A percentile compares a stretch with the other conserved stretches of the same genome.
phyloP scores from a whole-genome alignment of 2,329 filamentous ascomycete species.

The Beauveria varroae region DNA sequence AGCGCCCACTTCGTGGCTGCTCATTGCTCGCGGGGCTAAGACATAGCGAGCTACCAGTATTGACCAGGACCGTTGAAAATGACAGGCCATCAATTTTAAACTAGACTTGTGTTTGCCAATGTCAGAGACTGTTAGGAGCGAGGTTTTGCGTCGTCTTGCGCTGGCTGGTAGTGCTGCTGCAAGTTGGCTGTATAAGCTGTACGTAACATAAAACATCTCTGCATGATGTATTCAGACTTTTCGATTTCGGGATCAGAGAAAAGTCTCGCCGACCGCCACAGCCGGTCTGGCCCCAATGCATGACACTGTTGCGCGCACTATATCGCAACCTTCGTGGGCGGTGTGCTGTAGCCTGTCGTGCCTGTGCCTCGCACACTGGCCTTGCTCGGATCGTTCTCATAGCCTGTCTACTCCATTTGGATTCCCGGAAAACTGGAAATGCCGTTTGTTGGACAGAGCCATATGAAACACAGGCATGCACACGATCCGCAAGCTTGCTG shows the following conservation, averaged over 20 bases:
- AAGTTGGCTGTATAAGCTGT: neutral
- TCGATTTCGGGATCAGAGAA: neutral
- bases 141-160: neutral
- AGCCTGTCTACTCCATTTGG: neutral
- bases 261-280: neutral
- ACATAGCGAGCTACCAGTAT: neutral
- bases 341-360: neutral
- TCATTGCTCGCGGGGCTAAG: neutral
- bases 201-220: neutral
- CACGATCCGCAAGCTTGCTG: neutral
- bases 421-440: slow-evolving; percentile 1
- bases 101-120: neutral
- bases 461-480: slow-evolving; percentile 1
- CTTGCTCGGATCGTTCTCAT: neutral
- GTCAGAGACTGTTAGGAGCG: neutral
- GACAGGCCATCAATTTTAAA: neutral
- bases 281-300: neutral
- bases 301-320: neutral
- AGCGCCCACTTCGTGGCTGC: neutral
- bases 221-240: neutral
- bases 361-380: neutral
- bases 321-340: neutral
- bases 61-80: slow-evolving; percentile 2
- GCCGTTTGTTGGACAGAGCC: neutral
- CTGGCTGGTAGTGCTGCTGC: neutral